Evolutionary conservation across 139 green algal genomes (phyloP).

Genomic region (Chlorella sp.): DNA sequence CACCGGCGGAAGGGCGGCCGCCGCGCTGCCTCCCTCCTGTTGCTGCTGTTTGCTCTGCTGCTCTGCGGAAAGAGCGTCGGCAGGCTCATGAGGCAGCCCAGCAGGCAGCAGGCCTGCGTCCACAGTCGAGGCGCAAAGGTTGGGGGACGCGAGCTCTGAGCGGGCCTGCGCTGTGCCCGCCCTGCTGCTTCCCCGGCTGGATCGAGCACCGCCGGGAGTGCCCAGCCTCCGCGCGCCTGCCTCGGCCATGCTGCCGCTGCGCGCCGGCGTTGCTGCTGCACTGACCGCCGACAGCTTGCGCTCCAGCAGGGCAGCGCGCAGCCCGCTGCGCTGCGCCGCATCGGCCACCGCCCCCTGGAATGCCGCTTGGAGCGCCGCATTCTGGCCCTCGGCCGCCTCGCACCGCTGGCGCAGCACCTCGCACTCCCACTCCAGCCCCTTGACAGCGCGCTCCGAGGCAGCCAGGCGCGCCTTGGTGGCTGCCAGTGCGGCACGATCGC

Average conservation of each 20-base stretch:
- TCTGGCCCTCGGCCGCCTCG: neutral
- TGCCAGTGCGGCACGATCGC: constrained; percentile 73
- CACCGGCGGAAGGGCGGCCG: neutral
- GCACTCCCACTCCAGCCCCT: constrained; percentile 88
- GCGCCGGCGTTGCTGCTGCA: too few relatives aligned
- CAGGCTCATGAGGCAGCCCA: neutral
- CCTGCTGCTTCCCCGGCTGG: too few relatives aligned
- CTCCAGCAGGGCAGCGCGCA: neutral
- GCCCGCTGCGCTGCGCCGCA: neutral
- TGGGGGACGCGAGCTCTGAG: too few relatives aligned
- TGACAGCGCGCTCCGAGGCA: constrained; percentile 75
- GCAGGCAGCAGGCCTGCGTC: too few relatives aligned
- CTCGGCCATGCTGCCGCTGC: too few relatives aligned
- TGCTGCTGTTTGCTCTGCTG: too few relatives aligned
- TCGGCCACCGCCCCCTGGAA: neutral
- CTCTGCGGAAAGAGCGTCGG: neutral
- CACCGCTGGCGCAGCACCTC: constrained; percentile 77
- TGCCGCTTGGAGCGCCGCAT: neutral
- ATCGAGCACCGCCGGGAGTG: too few relatives aligned
- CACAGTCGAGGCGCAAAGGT: too few relatives aligned
- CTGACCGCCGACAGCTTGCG: too few relatives aligned
- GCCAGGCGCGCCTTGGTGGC: constrained; percentile 77
- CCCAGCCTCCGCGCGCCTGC: too few relatives aligned
- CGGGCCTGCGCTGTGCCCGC: too few relatives aligned
- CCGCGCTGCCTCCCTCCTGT: neutral